These are phyloP conservation scores for Trichoderma sp. DNA, from an alignment of 2,329 filamentous ascomycete species.

Conservation along the genomic window DNA sequence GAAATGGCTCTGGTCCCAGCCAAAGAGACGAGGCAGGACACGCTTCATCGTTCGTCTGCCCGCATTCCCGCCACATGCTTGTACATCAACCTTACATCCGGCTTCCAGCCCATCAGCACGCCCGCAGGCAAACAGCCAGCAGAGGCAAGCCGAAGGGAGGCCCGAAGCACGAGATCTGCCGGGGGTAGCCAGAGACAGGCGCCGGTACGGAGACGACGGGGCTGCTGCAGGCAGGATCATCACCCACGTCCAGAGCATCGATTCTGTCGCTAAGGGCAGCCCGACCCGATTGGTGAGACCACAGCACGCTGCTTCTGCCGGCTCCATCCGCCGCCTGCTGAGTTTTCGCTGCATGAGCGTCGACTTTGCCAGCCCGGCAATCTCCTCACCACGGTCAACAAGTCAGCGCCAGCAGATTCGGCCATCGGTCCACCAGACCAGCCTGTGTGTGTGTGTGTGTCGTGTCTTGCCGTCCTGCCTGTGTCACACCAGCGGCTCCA, in stretches of 20 bases:
- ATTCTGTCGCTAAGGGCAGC: background rate
- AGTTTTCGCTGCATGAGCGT: conserved; percentile 21
- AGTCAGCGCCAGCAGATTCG: conserved; percentile 11
- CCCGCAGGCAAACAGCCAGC: background rate
- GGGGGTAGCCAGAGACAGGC: background rate
- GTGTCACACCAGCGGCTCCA: conserved; percentile 20
- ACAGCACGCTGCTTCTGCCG: conserved; percentile 9
- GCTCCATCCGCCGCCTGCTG: conserved; percentile 21
- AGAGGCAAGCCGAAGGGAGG: background rate
- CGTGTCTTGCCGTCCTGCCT: conserved; percentile 18
- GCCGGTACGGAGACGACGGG: conserved; percentile 16
- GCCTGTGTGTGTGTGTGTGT: background rate
- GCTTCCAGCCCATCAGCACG: background rate
- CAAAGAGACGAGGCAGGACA: background rate
- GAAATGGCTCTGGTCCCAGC: conserved; percentile 8
- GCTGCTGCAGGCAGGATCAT: conserved; percentile 20
- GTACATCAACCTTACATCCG: conserved; percentile 13
- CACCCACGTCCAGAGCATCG: background rate
- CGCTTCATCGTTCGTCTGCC: conserved; percentile 13
- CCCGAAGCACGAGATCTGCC: background rate
- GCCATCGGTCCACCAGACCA: conserved; percentile 9
- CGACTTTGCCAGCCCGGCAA: background rate
- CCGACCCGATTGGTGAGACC: conserved; percentile 20
- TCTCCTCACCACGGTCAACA: conserved; percentile 24
- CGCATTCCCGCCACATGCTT: conserved; percentile 7